A percentile compares a stretch with the other conserved stretches of the same genome.
Evolutionary conservation across 2,329 filamentous ascomycete genomes (phyloP).

Genomic region (Talaromyces funiculosus): DNA sequence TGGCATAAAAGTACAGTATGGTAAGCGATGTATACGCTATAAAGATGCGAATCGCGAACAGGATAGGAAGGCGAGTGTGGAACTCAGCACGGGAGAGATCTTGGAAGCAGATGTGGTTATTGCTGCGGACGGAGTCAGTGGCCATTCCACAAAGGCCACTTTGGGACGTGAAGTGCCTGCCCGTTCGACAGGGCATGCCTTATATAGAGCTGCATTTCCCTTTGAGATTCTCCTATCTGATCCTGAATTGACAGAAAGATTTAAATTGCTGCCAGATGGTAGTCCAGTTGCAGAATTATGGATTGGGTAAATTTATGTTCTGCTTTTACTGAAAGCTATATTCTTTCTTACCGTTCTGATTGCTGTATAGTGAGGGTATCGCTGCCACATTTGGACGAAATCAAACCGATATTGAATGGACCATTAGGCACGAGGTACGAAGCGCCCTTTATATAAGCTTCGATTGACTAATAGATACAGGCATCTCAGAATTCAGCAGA

Average conservation of each 20-base stretch:
- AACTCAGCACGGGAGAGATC: constrained; percentile 18
- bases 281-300: constrained; percentile 3
- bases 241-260: constrained; percentile 2
- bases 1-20: constrained; percentile 10
- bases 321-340: neutral
- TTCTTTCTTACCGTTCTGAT: neutral
- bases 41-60: neutral
- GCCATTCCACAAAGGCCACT: constrained; percentile 21
- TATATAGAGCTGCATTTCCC: constrained; percentile 19
- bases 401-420: constrained; percentile 1
- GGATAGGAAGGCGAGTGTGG: constrained; percentile 16
- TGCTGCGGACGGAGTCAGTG: constrained; percentile 29
- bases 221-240: constrained; percentile 9
- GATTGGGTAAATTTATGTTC: neutral
- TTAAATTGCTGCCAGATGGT: neutral
- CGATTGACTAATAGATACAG: neutral
- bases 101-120: constrained; percentile 26
- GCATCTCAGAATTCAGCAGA: constrained; percentile 2
- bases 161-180: constrained; percentile 19
- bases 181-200: constrained; percentile 21
- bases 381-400: neutral
- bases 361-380: neutral
- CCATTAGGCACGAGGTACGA: constrained; percentile 5
- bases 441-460: neutral
- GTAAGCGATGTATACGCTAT: constrained; percentile 3